Percentiles rank a stretch among this genome's conserved stretches.
Conservation (phyloP, 805 yeast species). For the Wickerhamiella musiphila region DNA sequence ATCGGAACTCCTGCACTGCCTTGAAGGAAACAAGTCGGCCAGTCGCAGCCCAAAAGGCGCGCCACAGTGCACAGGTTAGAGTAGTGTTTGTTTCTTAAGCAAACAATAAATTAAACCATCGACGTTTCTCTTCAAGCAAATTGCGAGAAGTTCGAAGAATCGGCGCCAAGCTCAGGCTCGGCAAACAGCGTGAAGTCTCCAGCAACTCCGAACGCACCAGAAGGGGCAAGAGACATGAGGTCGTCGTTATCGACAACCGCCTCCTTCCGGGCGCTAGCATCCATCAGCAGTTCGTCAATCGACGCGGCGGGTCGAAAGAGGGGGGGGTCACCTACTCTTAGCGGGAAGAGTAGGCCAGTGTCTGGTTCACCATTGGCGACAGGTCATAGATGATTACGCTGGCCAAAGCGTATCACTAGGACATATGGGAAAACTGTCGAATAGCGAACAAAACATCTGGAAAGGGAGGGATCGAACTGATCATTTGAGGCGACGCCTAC, state of each 20-base stretch:
- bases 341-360: background rate
- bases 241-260: conserved; percentile 14
- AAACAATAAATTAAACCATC: no score
- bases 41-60: conserved; percentile 1
- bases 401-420: no score
- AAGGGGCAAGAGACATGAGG: conserved; percentile 5
- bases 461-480: no score
- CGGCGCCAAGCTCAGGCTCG: conserved; percentile 6
- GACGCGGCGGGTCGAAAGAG: conserved; percentile 19
- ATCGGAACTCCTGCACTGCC: background rate
- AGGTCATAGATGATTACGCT: no score
- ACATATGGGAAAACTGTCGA: no score
- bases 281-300: conserved; percentile 16
- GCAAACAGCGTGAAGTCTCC: conserved; percentile 15
- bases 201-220: conserved; percentile 10
- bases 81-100: no score
- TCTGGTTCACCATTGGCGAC: no score
- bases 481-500: background rate
- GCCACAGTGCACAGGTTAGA: no score
- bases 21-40: background rate
- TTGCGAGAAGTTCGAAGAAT: conserved; percentile 1
- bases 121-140: conserved; percentile 10
- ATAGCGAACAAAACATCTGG: no score
- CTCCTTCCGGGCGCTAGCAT: conserved; percentile 11
- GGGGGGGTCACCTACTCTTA: conserved; percentile 8